Evolutionary conservation across 805 yeast species (phyloP), one percentile per base, ranked within the genome.

Genomic region (Wickerhamomyces bovis): DNA sequence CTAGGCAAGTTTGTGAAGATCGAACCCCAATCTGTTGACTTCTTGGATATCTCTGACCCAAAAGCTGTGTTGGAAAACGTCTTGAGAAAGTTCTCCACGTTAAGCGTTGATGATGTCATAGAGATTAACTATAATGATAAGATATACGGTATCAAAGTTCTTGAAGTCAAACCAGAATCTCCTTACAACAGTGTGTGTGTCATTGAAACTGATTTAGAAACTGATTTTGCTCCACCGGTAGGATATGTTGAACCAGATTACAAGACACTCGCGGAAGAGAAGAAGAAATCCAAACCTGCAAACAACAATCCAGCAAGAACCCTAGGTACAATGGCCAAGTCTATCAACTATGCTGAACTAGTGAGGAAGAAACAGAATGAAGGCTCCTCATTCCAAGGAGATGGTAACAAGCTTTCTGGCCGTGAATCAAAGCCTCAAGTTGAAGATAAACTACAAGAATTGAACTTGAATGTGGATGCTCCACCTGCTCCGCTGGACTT

Each of bases 201-300:
- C 6, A 88, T 94, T 23, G 99, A 94, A 63, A 94, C 99, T 0
- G 99, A 94, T 69, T 73, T 94, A 51, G 96, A 88, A 49, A 95
- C 97, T 0, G 99, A 94, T 62, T 94, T 94, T 70, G 98, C 97
- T 2, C 96, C 99, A 2, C 99, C 99, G 0, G 96, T 92, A 6
- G 99, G 99, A 0, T 94, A 94, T 62, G 96, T 87, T 18, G 98
- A 92, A 62, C 97, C 97, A 1, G 89, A 86, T 52, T 78, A 78
- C 64, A 25, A 67, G 54, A 55, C 63, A 64, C 33, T 46, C n/a
- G 48, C 47, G 38, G 48, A 47, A 35, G 50, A 47, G 22, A 45
- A 36, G 15, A 28, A 36, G 3, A 42, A 48, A 30, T 46, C 48
- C 44, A 47, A 46, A 22, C 38, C 39, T 4, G 18, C 36, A 11